phyloP scores from a whole-genome alignment of 1,284 basidiomycete species.

The Trichosporon sp. region DNA sequence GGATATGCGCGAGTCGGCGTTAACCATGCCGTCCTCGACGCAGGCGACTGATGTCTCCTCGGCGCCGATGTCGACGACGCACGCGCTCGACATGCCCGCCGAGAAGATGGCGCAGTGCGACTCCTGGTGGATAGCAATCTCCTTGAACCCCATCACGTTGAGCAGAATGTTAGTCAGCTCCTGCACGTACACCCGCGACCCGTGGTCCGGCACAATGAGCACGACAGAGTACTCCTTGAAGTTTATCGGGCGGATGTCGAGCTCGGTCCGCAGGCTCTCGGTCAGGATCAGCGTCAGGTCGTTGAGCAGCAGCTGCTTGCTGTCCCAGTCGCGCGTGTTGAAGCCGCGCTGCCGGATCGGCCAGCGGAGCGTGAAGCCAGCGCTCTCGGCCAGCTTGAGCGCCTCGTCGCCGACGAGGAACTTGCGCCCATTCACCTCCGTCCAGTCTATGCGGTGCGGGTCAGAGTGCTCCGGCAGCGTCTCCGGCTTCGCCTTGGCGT shows the following conservation, averaged over 20 bases:
- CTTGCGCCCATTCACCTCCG: slow-evolving; percentile 48
- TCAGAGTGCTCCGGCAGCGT: slow-evolving; percentile 76
- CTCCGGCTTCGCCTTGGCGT: slow-evolving; percentile 57
- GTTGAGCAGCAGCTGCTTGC: slow-evolving; percentile 61
- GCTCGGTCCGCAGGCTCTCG: slow-evolving; percentile 57
- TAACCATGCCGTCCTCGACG: slow-evolving; percentile 88
- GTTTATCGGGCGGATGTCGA: slow-evolving; percentile 56
- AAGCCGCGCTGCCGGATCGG: slow-evolving; percentile 71
- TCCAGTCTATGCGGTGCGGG: slow-evolving; percentile 74
- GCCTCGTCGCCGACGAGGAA: slow-evolving; percentile 55
- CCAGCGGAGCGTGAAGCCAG: slow-evolving; percentile 67
- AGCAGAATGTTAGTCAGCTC: slow-evolving; percentile 73
- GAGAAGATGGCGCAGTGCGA: slow-evolving; percentile 90
- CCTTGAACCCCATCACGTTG: slow-evolving; percentile 80
- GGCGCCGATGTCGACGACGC: slow-evolving; percentile 92
- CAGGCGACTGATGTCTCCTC: slow-evolving; percentile 79
- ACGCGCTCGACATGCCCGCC: slow-evolving; percentile 87
- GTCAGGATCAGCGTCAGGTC: slow-evolving; percentile 71
- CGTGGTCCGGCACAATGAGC: slow-evolving; percentile 88
- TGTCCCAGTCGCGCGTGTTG: slow-evolving; percentile 71
- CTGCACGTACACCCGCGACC: slow-evolving; percentile 74
- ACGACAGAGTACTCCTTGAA: slow-evolving; percentile 81
- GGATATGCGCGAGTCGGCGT: slow-evolving; percentile 80
- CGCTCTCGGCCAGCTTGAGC: slow-evolving; percentile 59
- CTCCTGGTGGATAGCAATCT: slow-evolving; percentile 88